A percentile compares a stretch with the other conserved stretches of the same genome.
Conservation (phyloP, 305 asterid species). For the Striga hermonthica region DNA sequence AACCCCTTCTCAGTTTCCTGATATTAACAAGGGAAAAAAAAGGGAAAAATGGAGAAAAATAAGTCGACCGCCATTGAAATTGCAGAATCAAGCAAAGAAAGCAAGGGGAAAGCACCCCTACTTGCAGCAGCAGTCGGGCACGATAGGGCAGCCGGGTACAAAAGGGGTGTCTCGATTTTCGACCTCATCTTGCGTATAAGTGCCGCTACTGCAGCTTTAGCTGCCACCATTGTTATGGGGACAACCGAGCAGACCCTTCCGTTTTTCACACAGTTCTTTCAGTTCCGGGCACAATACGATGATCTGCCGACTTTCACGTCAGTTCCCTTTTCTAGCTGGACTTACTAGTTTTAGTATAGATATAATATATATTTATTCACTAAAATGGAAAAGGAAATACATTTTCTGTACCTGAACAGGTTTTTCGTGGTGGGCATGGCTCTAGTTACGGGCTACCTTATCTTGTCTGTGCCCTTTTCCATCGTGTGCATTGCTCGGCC, state of each 20-base stretch:
- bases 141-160: constrained; percentile 40
- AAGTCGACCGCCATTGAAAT: constrained; percentile 52
- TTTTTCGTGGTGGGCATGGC: constrained; percentile 71
- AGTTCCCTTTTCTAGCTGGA: constrained; percentile 20
- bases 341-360: too few relatives aligned
- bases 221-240: constrained; percentile 65
- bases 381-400: too few relatives aligned
- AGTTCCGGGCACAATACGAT: constrained; percentile 76
- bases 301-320: constrained; percentile 76
- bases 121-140: constrained; percentile 30
- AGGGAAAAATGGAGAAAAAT: constrained; percentile 50
- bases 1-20: background rate
- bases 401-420: constrained; percentile 35
- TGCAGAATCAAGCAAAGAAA: constrained; percentile 61
- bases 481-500: constrained; percentile 76
- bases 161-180: constrained; percentile 63
- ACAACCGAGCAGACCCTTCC: constrained; percentile 76
- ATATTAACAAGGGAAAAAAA: background rate
- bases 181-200: constrained; percentile 66
- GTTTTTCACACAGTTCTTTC: constrained; percentile 89
- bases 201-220: constrained; percentile 57
- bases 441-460: constrained; percentile 55
- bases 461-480: constrained; percentile 68
- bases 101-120: constrained; percentile 77
- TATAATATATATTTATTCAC: too few relatives aligned